Base-by-base conservation (phyloP, 1,284 basidiomycete genomes). In the Melampsora americana region DNA sequence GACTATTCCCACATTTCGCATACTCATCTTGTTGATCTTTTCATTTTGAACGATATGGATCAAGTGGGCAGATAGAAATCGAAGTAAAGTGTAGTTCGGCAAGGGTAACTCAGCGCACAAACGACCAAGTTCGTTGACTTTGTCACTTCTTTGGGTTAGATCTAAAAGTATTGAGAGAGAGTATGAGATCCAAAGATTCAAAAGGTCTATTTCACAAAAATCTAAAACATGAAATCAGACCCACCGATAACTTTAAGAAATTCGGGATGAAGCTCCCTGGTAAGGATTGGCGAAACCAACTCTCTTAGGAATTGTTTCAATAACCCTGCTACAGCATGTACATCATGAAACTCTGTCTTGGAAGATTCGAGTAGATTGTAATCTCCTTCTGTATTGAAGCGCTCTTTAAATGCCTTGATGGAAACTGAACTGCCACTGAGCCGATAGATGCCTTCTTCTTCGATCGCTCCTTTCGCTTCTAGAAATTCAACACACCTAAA, bases 1-100 rank as follows among this genome's bases (percentile, higher is more conserved):
- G 39, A 99, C 95, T 78, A 99, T 99, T 26, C 95, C 94, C 35
- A 99, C 93, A 82, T 99, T 99, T 46, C 95, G 89, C 88, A 99
- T 90, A 61, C 92, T 96, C 96, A 99, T 99, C 86, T 96, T 99
- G 88, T 98, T 98, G 77, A 90, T 85, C 61, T 88, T 83, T 20
- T 92, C 88, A 82, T 96, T 93, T 83, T 93, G 90, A 64, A 97
- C 93, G 80, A 99, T 92, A 73, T 95, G 87, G 81, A 97, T 96
- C 75, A 99, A 86, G 83, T 99, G 95, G n/a, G 93, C 92, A 14
- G 92, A 94, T 69, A 98, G 86, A 7, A 93, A 93, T 26, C 95
- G 90, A 68, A 99, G 87, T 35, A 99, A 86, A 77, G 91, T 92
- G 83, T 98, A 99, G 84, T 99, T 98, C 79, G 91, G 89, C 32